Conservation (phyloP, 2,329 filamentous ascomycete species). For the Ceratocystis alfenasii region DNA sequence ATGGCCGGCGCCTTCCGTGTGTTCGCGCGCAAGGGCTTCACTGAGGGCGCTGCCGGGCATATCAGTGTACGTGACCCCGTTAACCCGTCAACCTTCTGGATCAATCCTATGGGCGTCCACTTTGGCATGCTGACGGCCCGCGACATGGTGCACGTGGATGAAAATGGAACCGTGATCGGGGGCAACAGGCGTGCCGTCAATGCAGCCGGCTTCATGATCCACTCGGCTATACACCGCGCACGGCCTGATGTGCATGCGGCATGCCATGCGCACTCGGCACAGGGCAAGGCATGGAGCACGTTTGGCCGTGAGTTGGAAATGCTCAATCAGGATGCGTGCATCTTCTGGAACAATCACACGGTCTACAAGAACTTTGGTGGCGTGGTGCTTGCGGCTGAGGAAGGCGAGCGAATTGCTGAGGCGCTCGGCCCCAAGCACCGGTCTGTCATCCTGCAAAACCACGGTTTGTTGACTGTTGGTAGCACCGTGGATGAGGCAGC, state of each 20-base stretch:
- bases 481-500: conserved; percentile 55
- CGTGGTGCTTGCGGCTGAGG: conserved; percentile 49
- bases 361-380: conserved; percentile 52
- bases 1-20: conserved; percentile 38
- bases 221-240: conserved; percentile 48
- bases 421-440: conserved; percentile 42
- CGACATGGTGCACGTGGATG: conserved; percentile 51
- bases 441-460: conserved; percentile 49
- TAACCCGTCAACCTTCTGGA: conserved; percentile 49
- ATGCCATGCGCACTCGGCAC: conserved; percentile 48
- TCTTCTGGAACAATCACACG: conserved; percentile 45
- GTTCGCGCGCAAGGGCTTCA: conserved; percentile 37
- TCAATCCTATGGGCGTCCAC: conserved; percentile 50
- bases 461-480: conserved; percentile 52
- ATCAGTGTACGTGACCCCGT: conserved; percentile 53
- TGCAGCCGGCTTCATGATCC: conserved; percentile 51
- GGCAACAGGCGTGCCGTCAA: conserved; percentile 47
- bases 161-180: conserved; percentile 46
- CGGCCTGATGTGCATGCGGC: conserved; percentile 48
- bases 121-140: conserved; percentile 49
- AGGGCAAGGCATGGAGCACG: conserved; percentile 49
- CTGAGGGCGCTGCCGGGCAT: conserved; percentile 53
- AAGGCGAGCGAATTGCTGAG: conserved; percentile 45
- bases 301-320: conserved; percentile 49
- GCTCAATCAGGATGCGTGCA: conserved; percentile 47